Base-by-base conservation (phyloP, 805 yeast species). In the Saturnispora mendoncae region DNA sequence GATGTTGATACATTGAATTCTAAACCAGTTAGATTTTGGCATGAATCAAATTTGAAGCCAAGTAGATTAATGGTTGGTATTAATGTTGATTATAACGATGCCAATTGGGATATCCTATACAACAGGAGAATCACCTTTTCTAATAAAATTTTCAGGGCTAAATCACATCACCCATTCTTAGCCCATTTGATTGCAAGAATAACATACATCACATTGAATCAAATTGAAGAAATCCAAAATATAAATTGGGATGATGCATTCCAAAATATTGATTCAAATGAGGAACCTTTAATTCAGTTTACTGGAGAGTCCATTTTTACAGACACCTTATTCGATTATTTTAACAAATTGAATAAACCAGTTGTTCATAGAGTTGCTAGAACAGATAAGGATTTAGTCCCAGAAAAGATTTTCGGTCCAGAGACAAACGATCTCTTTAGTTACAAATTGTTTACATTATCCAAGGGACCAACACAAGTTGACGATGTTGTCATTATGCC, bases 1-100 rank as follows among this genome's bases (percentile, higher is more conserved):
- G 82, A 77, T 53, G 72, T 76, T 27, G 83, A 77, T 53, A 76
- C 81, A 0, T 63, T 60, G 44, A 70, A 77, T 20, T 63, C 71
- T 39, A 75, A 68, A 44, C 79, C 79, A 1, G 40, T 60, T 17
- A 53, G 47, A 46, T 51, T 36, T 42, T 60, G 65, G 64, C 51
- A 52, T 39, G 45, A 51, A 28, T 53, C 62, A 9, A 37, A 33
- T 18, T 38, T 46, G 19, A 46, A 51, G 46, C 46, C 46, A 42
- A 12, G 43, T 44, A 54, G 48, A 39, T 43, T 60, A 20, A 47
- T 54, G 51, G 55, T 58, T 32, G 64, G 62, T 24, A 47, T 59
- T 26, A 49, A 49, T 20, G 39, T 55, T 8, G 63, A 60, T 44
- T 59, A 54, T 40, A 60, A 60, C 40, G 58, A 59, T 35, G 40